These are phyloP conservation scores for Paecilomyces sp. DNA, from an alignment of 2,329 filamentous ascomycete species.

Conservation along the genomic window DNA sequence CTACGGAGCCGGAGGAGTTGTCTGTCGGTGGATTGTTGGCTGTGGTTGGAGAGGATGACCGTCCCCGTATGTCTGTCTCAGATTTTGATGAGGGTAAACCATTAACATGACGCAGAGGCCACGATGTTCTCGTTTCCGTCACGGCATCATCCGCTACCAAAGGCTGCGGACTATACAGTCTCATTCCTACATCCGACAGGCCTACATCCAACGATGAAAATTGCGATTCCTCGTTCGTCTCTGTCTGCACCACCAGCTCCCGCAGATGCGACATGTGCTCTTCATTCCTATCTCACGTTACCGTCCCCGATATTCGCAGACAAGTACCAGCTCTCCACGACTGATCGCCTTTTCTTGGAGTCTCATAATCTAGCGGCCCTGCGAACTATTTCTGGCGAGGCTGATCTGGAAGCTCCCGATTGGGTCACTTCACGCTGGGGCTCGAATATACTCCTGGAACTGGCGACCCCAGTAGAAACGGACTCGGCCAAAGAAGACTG, in stretches of 20 bases:
- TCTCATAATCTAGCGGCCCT: constrained; percentile 71
- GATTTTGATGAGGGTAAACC: constrained; percentile 3
- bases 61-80: constrained; percentile 47
- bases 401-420: constrained; percentile 84
- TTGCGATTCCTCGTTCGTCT: constrained; percentile 51
- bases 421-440: constrained; percentile 76
- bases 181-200: constrained; percentile 66
- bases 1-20: constrained; percentile 60
- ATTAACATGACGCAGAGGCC: constrained; percentile 44
- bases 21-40: constrained; percentile 71
- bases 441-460: constrained; percentile 66
- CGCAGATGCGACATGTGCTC: constrained; percentile 53
- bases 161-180: constrained; percentile 51
- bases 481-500: constrained; percentile 14
- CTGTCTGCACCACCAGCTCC: constrained; percentile 42
- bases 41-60: constrained; percentile 66
- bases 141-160: constrained; percentile 58
- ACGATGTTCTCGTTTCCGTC: constrained; percentile 79
- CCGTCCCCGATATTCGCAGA: constrained; percentile 78
- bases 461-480: constrained; percentile 49
- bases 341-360: constrained; percentile 60
- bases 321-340: constrained; percentile 65
- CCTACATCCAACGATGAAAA: constrained; percentile 72
- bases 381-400: constrained; percentile 63
- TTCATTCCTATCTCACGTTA: constrained; percentile 76